phyloP scores from a whole-genome alignment of 257 asterid species.

The Leptodermis oblonga region DNA sequence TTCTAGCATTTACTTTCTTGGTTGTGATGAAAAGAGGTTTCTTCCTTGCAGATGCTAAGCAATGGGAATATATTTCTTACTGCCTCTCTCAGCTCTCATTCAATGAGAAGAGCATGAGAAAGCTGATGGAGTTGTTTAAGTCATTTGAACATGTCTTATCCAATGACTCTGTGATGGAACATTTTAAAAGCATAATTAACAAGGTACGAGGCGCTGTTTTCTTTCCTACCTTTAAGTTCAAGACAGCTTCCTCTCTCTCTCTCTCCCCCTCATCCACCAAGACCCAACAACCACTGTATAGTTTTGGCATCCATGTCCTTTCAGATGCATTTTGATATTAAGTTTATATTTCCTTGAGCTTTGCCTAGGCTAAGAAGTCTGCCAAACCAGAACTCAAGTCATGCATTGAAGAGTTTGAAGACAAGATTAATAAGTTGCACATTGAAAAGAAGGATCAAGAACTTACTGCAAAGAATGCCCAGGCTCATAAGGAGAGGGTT shows the following conservation, averaged over 20 bases:
- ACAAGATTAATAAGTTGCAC: constrained; percentile 64
- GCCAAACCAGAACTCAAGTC: constrained; percentile 84
- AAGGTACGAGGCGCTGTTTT: constrained; percentile 48
- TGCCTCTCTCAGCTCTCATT: constrained; percentile 92
- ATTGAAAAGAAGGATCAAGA: constrained; percentile 82
- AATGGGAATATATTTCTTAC: constrained; percentile 87
- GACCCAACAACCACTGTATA: background rate
- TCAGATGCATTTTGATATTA: background rate
- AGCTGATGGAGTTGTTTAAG: constrained; percentile 79
- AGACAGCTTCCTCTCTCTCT: background rate
- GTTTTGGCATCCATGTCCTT: background rate
- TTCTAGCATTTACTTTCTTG: background rate
- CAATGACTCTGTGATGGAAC: constrained; percentile 78
- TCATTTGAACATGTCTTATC: constrained; percentile 74
- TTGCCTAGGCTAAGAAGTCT: constrained; percentile 72
- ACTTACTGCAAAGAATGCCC: constrained; percentile 71
- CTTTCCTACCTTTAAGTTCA: background rate
- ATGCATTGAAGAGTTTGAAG: constrained; percentile 88
- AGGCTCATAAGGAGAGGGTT: constrained; percentile 64
- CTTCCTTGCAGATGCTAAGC: constrained; percentile 58
- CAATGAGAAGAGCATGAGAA: constrained; percentile 86
- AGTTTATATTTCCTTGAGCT: constrained; percentile 4
- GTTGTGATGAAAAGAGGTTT: constrained; percentile 6
- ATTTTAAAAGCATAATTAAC: constrained; percentile 67
- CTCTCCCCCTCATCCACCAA: background rate